These are phyloP conservation scores for Candolleomyces eurysporus DNA, from an alignment of 768 basidiomycete species.

Conservation along the genomic window DNA sequence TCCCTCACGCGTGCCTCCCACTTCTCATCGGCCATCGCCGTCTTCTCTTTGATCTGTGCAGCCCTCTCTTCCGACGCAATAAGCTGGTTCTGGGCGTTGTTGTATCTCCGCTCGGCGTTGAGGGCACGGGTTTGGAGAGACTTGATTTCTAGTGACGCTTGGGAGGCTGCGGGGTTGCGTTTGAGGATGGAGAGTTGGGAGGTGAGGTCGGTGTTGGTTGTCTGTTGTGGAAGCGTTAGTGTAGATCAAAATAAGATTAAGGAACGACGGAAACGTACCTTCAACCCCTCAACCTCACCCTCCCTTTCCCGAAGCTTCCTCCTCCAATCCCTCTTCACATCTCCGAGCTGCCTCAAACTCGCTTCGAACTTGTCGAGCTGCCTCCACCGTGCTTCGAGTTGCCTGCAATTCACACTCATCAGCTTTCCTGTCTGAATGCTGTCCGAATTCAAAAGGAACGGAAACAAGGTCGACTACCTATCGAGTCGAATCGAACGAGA, in stretches of 20 bases:
- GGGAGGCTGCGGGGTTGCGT: slow-evolving; percentile 47
- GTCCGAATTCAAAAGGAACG: no score
- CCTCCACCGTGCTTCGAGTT: slow-evolving; percentile 85
- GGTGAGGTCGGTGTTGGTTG: slow-evolving; percentile 71
- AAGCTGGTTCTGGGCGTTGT: slow-evolving; percentile 82
- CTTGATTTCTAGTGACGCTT: slow-evolving; percentile 66
- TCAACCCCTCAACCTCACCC: slow-evolving; percentile 85
- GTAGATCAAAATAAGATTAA: background rate
- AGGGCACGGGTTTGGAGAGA: slow-evolving; percentile 70
- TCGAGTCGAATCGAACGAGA: no score
- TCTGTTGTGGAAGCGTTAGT: slow-evolving; percentile 34
- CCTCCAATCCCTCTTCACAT: slow-evolving; percentile 82
- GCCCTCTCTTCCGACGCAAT: slow-evolving; percentile 83
- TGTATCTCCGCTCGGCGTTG: slow-evolving; percentile 86
- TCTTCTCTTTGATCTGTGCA: slow-evolving; percentile 70
- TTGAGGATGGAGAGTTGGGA: slow-evolving; percentile 64
- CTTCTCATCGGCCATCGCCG: slow-evolving; percentile 70
- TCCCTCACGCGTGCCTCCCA: slow-evolving; percentile 97
- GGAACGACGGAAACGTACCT: slow-evolving; percentile 46
- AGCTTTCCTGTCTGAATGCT: no score
- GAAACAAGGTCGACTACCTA: no score
- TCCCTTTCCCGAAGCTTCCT: slow-evolving; percentile 79
- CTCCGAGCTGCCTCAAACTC: slow-evolving; percentile 77
- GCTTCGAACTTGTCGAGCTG: slow-evolving; percentile 92
- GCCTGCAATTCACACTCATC: slow-evolving; percentile 21